phyloP scores from a whole-genome alignment of 495 filamentous ascomycete genomes.

The Penicillium crystallinum region DNA sequence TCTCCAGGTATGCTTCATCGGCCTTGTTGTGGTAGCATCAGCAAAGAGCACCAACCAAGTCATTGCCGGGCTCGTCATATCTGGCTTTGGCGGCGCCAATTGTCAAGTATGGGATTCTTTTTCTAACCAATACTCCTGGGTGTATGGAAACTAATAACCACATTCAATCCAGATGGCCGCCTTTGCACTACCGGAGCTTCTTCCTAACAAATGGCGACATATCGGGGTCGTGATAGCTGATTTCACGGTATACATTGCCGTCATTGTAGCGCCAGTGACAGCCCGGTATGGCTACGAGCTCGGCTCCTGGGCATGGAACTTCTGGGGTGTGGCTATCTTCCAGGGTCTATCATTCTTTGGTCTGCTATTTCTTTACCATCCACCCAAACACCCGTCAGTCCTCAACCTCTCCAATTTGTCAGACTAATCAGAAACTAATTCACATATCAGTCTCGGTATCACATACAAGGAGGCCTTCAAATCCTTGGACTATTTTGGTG shows the following conservation, averaged over 20 bases:
- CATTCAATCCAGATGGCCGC: constrained; percentile 17
- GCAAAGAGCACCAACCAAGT: constrained; percentile 21
- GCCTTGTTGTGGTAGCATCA: constrained; percentile 21
- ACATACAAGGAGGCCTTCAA: constrained; percentile 20
- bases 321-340: constrained; percentile 23
- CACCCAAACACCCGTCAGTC: constrained; percentile 22
- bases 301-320: constrained; percentile 21
- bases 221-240: constrained; percentile 24
- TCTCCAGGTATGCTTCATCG: constrained; percentile 16
- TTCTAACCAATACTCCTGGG: background rate
- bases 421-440: background rate
- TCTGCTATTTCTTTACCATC: constrained; percentile 19
- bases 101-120: constrained; percentile 12
- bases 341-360: constrained; percentile 21
- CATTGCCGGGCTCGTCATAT: constrained; percentile 18
- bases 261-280: constrained; percentile 23
- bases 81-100: constrained; percentile 23
- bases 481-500: constrained; percentile 22
- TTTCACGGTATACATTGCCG: constrained; percentile 23
- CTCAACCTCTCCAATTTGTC: background rate
- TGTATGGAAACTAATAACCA: background rate
- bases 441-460: constrained; percentile 10
- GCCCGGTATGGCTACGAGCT: constrained; percentile 21
- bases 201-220: constrained; percentile 26
- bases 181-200: constrained; percentile 24